These are phyloP conservation scores for Nakaseomyces delphensis DNA, from an alignment of 1,139 yeast species.

Conservation along the genomic window DNA sequence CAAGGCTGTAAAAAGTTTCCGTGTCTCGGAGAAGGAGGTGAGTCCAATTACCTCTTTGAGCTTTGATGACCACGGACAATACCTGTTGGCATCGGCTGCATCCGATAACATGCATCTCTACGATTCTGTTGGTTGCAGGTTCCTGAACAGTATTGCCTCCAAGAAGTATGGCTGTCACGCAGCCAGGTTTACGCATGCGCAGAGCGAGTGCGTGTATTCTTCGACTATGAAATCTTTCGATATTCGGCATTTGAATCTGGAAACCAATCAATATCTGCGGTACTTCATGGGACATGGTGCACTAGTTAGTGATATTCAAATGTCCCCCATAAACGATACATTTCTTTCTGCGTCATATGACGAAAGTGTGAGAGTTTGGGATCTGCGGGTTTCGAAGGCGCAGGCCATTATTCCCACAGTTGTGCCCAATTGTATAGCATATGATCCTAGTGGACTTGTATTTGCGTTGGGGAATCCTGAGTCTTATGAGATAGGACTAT, in stretches of 20 bases:
- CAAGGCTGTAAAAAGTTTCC: slow-evolving; percentile 44
- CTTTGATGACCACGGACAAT: slow-evolving; percentile 81
- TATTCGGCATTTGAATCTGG: slow-evolving; percentile 64
- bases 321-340: slow-evolving; percentile 62
- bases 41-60: slow-evolving; percentile 70
- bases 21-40: slow-evolving; percentile 45
- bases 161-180: slow-evolving; percentile 89
- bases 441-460: slow-evolving; percentile 77
- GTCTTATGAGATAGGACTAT: slow-evolving; percentile 45
- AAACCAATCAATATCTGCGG: slow-evolving; percentile 70
- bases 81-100: slow-evolving; percentile 64
- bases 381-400: slow-evolving; percentile 52
- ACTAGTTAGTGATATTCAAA: slow-evolving; percentile 61
- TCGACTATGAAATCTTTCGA: slow-evolving; percentile 73
- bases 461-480: slow-evolving; percentile 60
- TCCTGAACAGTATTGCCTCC: slow-evolving; percentile 57
- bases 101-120: slow-evolving; percentile 81
- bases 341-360: slow-evolving; percentile 68
- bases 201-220: slow-evolving; percentile 68
- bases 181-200: slow-evolving; percentile 76
- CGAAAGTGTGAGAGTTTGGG: slow-evolving; percentile 82
- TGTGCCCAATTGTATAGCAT: slow-evolving; percentile 51
- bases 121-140: slow-evolving; percentile 61
- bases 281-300: slow-evolving; percentile 83
- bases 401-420: slow-evolving; percentile 56